Conservation (phyloP, 805 yeast genomes). For the Teunomyces lycoperdinae region DNA sequence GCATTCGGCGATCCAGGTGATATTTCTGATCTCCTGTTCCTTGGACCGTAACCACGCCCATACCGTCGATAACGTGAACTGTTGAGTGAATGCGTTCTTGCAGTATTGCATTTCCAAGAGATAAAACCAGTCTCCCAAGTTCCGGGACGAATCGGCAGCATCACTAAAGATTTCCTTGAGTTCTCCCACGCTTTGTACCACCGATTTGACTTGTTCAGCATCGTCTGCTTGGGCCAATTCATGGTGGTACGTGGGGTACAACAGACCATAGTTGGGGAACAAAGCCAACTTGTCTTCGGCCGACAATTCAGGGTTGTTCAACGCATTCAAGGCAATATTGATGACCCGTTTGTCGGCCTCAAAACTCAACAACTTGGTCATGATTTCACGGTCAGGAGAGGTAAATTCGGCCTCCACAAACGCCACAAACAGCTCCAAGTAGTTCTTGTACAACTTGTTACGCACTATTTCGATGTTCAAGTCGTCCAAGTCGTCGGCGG, state of each 20-base stretch:
- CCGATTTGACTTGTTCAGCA: conserved; percentile 71
- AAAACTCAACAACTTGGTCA: conserved; percentile 74
- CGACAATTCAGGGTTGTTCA: conserved; percentile 73
- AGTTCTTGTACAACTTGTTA: conserved; percentile 88
- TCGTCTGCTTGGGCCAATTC: conserved; percentile 78
- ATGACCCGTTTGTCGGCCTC: conserved; percentile 96
- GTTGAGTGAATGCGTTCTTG: conserved; percentile 93
- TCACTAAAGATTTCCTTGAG: conserved; percentile 55
- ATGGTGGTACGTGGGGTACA: conserved; percentile 67
- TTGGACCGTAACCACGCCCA: conserved; percentile 97
- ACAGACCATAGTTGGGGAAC: conserved; percentile 79
- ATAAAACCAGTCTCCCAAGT: conserved; percentile 92
- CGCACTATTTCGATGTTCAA: conserved; percentile 92
- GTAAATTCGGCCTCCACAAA: conserved; percentile 63
- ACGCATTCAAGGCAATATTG: conserved; percentile 86
- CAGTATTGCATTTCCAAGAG: conserved; percentile 89
- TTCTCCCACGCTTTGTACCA: conserved; percentile 63
- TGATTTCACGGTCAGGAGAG: conserved; percentile 76
- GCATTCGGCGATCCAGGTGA: conserved; percentile 99
- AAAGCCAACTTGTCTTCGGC: conserved; percentile 65
- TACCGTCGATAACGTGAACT: conserved; percentile 81
- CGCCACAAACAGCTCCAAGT: conserved; percentile 78
- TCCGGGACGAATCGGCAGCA: conserved; percentile 41
- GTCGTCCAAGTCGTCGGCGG: conserved; percentile 89
- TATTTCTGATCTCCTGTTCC: conserved; percentile 95